These are phyloP conservation scores for Wickerhamiella allomyrinae DNA, from an alignment of 805 yeast species.

Conservation along the genomic window DNA sequence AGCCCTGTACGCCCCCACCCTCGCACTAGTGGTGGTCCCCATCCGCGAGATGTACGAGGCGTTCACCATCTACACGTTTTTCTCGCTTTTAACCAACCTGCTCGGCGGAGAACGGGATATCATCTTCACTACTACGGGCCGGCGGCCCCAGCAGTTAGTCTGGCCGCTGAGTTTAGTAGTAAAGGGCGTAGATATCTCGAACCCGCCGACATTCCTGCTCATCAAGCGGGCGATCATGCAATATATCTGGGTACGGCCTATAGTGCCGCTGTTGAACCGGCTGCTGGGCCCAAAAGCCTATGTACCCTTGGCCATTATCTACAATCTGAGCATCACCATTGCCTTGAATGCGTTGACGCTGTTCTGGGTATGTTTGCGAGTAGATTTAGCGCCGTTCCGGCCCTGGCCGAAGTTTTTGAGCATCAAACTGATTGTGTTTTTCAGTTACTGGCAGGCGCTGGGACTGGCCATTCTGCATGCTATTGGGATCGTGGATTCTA, in stretches of 20 bases:
- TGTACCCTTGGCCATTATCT: slow-evolving; percentile 51
- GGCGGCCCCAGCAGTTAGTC: slow-evolving; percentile 56
- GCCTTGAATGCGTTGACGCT: slow-evolving; percentile 76
- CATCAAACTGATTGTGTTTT: slow-evolving; percentile 86
- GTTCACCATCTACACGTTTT: slow-evolving; percentile 87
- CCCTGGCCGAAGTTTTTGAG: slow-evolving; percentile 90
- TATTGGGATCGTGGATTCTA: slow-evolving; percentile 21
- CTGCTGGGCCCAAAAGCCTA: slow-evolving; percentile 28
- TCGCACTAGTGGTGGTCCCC: slow-evolving; percentile 20
- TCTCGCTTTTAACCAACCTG: slow-evolving; percentile 63
- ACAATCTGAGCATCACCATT: slow-evolving; percentile 66
- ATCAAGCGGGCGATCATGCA: slow-evolving; percentile 81
- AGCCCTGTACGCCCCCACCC: slow-evolving; percentile 30
- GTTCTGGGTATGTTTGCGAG: slow-evolving; percentile 83
- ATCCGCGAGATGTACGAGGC: slow-evolving; percentile 87
- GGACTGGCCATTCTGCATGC: slow-evolving; percentile 31
- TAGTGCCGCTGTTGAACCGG: slow-evolving; percentile 37
- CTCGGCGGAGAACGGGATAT: slow-evolving; percentile 88
- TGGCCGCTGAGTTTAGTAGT: slow-evolving; percentile 30
- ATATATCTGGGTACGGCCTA: slow-evolving; percentile 88
- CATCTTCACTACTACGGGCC: slow-evolving; percentile 53
- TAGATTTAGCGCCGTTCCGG: slow-evolving; percentile 59
- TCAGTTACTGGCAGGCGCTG: slow-evolving; percentile 95
- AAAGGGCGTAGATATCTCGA: slow-evolving; percentile 62
- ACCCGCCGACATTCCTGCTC: slow-evolving; percentile 61